Evolutionary conservation across 805 yeast genomes (phyloP), one percentile per base, ranked within the genome.

Genomic region (Kodamaea kaohsiungensis): DNA sequence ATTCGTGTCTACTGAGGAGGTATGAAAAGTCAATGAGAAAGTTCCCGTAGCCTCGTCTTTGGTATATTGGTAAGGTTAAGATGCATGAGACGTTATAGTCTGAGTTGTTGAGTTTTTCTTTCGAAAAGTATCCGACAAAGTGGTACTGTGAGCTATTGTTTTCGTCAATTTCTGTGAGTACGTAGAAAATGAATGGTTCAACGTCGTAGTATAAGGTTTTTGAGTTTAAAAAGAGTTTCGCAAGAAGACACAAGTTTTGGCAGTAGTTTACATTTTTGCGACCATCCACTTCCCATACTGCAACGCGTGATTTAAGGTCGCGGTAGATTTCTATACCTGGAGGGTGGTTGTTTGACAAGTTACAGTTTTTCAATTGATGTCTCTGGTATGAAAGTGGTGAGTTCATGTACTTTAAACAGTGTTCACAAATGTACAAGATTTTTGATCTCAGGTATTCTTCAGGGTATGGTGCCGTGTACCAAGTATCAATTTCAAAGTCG

Each of bases 391-490:
- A 83, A 59, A 80, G 85, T 13, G 87, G 85, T 0, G 91, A 85
- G 39, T 79, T 79, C 83, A 85, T 85, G 65, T 90, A 92, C 70
- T 88, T 86, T 54, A 93, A 70, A 66, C 98, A 95, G 62, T 79
- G 84, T 59, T 91, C 95, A 69, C 98, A 95, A 13, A 93, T 80
- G 63, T 85, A 86, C 46, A 95, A 72, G 2, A 85, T 79, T 43
- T 75, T 74, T 46, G 84, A 81, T 30, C 78, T 78, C 43, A 89
- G 82, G 63, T 85, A 89, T 63, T 89, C 95, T 56, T 88, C 91
- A 0, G 98, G 98, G 65, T 89, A 95, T 1, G 98, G 98, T 0
- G 97, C 86, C 2, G 89, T 83, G 69, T 89, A 92, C 97, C 98
- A 91, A 0, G 97, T 89, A 56, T 87, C 88, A 25, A 95, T 89